Evolutionary conservation across 768 basidiomycete species (phyloP).

Genomic region (Kwoniella mangroviensis): DNA sequence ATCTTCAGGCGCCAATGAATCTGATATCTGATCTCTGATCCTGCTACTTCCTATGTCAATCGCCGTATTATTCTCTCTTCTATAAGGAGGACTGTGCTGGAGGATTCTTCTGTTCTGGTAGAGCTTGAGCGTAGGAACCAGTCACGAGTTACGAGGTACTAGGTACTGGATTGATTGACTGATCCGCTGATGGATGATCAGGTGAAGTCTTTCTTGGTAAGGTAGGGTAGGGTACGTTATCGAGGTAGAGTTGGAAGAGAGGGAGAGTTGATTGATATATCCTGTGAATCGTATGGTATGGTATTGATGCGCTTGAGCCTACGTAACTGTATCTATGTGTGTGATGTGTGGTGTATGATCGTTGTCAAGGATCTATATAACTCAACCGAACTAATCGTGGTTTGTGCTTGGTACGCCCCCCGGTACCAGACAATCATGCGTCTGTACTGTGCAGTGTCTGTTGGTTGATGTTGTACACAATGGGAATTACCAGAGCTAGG

Average conservation of each 20-base stretch:
- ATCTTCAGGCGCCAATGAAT: neutral
- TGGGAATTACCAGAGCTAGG: neutral
- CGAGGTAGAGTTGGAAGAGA: neutral
- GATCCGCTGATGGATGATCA: neutral
- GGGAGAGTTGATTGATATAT: neutral
- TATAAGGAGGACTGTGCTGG: neutral
- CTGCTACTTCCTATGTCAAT: neutral
- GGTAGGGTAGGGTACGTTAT: neutral
- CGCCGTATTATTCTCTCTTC: neutral
- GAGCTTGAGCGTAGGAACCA: neutral
- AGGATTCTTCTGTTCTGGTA: neutral
- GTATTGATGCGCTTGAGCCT: neutral
- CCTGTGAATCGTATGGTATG: neutral
- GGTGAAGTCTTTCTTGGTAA: neutral
- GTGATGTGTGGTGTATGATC: neutral
- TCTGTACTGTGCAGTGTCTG: no score
- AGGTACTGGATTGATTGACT: neutral
- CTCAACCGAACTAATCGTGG: no score
- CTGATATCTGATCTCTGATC: no score
- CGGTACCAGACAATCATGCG: no score
- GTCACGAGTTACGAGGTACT: neutral
- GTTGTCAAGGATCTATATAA: neutral
- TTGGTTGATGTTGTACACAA: neutral
- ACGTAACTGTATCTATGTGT: neutral
- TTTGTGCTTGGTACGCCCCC: no score